Base-by-base conservation (phyloP, 2,329 filamentous ascomycete genomes). In the Lecanicillium sp. region DNA sequence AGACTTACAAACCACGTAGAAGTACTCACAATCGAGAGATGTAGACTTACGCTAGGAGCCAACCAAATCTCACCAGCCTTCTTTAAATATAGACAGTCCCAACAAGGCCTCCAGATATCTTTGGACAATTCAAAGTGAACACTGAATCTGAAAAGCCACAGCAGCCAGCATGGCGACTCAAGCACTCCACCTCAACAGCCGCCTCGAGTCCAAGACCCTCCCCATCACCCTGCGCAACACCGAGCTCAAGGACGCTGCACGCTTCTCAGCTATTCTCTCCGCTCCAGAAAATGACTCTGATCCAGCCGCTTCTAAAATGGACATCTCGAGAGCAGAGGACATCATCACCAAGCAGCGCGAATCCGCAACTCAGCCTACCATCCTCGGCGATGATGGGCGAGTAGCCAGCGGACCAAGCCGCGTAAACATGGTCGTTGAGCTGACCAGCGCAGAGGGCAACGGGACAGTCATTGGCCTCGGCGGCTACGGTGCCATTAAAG, bases 401-500 rank as follows among this genome's bases (percentile, higher is more conserved):
- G 43, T 46, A 5, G 16, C 45, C 20, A 46, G 51, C 32, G 51
- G 51, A 9, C 53, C 53, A 11, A 34, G 42, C 19, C 42, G 52
- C 18, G 45, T 56, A 15, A 54, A 55, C 42, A 46, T 56, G 41
- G 38, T 45, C 12, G 15, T 55, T 3, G 48, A 49, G 20, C 44
- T 49, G 14, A 29, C 38, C 17, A 22, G n/a, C 11, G 38, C 31
- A 4, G 37, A 33, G 9, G 32, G 37, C 14, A 9, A 34, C 4
- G 44, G 42, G 6, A 27, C 31, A 9, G 40, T 52, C 6, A 46
- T 56, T 35, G 54, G 54, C 3, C 43, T 57, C n/a, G 51, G 50
- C 13, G 54, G 54, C 16, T 57, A 47, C 34, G 54, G 54, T 11
- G 45, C 46, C 16, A 55, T 57, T 41, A 48, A 57, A 34, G 44